Base-by-base conservation (phyloP, 2,329 filamentous ascomycete genomes). In the Hyphodiscus sp. region DNA sequence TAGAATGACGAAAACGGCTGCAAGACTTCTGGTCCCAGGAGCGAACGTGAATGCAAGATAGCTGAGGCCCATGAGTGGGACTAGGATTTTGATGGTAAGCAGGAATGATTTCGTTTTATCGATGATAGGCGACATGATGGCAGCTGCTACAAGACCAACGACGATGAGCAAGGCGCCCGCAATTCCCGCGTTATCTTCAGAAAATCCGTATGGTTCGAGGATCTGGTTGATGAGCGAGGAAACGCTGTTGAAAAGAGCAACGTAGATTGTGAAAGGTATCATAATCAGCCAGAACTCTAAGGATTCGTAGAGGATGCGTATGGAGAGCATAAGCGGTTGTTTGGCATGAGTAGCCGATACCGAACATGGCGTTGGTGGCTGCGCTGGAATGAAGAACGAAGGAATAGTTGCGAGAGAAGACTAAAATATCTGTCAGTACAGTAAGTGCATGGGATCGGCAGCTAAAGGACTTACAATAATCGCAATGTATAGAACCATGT, bases 171-270 rank as follows among this genome's bases (percentile, higher is more conserved):
- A 71, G 0, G 88, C 94, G 59, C 94, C 94, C 11, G 86, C 90
- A 64, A 97, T 91, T 33, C 94, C 94, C 20, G 92, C 89, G 52
- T 96, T 79, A 59, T 86, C 86, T 68, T 95, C 87, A 55, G 75
- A 80, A 78, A 90, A 95, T 64, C 83, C 87, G 72, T 96, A 92
- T 0, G 94, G 94, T 41, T 81, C 75, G 59, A 97, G 80, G 67
- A 97, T 89, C 68, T 96, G 92, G 73, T 92, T 95, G 10, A 97
- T 78, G 1, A 97, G 81, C 1, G 87, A 87, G 48, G 91, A 95
- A 61, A 91, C 76, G 61, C 87, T 87, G 77, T 97, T 97, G 83
- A 99, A 99, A 74, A 94, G 86, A 63, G 87, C 91, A 57, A 96
- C 89, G 70, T 91, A 96, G 63, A 91, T 71, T 59, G 81, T 74